Evolutionary conservation across 106 monocot genomes (phyloP), one percentile per base, ranked within the genome.

Genomic region (Hemerocallis citrina): DNA sequence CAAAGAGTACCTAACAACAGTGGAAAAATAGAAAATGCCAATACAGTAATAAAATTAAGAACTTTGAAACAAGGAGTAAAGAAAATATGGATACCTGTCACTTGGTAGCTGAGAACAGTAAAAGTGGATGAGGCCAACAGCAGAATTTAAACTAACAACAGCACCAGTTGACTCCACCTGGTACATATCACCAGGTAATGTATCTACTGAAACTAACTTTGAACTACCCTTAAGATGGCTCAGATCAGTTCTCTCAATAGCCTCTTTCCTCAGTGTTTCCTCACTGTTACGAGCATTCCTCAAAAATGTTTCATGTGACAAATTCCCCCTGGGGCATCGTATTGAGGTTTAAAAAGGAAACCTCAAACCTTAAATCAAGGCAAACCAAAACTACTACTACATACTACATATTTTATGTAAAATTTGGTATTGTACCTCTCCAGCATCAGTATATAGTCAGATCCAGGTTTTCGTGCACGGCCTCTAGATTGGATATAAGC

Each of bases 401-500:
- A 15, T 54, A 14, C 54, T 33, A 59, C 17, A 59, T 23, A 25
- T 36, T 12, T 39, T 3, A 27, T 34, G 23, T 36, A 59, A 39
- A 59, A 39, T 24, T 13, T 24, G 19, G 23, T 24, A 38, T 40
- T 2, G 58, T 75, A 87, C 96, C 86, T 88, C 66, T 98, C 96
- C 72, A 98, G 77, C 96, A 98, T 91, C 60, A 98, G 68, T 69
- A 98, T 98, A 73, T 98, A 98, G 63, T 98, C 96, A 47, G 96
- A 98, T 72, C 96, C 96, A 62, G 91, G 96, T 66, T 98, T 98
- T 61, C 96, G 68, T 60, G 96, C 96, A 64, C 96, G 96, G 36
- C 96, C 96, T 85, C 96, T 81, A 27, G 96, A 98, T 73, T 98
- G 96, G 65, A 98, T 98, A 71, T 98, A 98, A 32, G 96, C 96